These are phyloP conservation scores for Myriosclerotinia scirpicola DNA, from an alignment of 2,329 filamentous ascomycete species.

Conservation along the genomic window DNA sequence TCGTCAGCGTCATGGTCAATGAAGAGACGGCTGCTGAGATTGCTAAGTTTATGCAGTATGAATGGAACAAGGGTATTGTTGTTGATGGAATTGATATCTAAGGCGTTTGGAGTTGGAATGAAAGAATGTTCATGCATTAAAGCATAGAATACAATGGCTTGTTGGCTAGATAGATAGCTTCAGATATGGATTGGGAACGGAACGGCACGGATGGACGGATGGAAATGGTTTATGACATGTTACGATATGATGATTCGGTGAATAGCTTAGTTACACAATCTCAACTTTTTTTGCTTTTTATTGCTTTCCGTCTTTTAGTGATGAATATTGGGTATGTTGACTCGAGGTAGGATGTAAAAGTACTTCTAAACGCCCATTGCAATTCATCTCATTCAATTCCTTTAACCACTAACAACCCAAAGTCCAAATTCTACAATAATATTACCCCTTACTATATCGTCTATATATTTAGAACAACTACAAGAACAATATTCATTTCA, in stretches of 20 bases:
- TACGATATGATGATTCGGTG: constrained; percentile 12
- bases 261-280: constrained; percentile 29
- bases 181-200: constrained; percentile 6
- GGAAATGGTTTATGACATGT: constrained; percentile 15
- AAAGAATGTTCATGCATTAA: constrained; percentile 24
- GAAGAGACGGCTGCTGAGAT: constrained; percentile 75
- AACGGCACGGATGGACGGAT: constrained; percentile 6
- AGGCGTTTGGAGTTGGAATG: constrained; percentile 32
- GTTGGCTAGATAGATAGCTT: constrained; percentile 23
- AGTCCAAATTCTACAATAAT: no score
- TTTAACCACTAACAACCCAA: no score
- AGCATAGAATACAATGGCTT: constrained; percentile 26
- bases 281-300: constrained; percentile 14
- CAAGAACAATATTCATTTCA: no score
- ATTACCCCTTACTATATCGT: no score
- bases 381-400: no score
- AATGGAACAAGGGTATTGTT: constrained; percentile 82
- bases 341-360: no score
- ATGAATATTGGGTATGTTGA: no score
- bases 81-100: constrained; percentile 84
- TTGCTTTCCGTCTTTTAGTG: no score
- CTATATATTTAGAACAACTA: no score
- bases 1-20: constrained; percentile 79
- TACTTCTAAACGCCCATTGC: no score
- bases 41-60: constrained; percentile 74